Evolutionary conservation across 805 yeast genomes (phyloP), one percentile per base, ranked within the genome.

Genomic region (Saturnispora saitoi): DNA sequence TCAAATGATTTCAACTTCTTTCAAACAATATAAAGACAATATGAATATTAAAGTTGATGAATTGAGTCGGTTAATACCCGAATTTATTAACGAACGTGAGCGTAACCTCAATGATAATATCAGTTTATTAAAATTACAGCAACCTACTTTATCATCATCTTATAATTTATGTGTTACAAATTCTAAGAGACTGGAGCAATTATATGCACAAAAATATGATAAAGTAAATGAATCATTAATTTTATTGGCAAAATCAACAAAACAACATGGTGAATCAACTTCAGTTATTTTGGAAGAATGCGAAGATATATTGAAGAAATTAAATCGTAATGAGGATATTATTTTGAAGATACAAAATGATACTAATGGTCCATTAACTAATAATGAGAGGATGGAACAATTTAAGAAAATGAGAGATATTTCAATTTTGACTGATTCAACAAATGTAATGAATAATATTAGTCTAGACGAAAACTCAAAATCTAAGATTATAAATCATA

Each of bases 1-100:
- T 59, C 83, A 81, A 53, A 73, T 81, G 0, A 59, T 83, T 28
- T 64, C 77, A 24, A 67, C 70, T 2, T 66, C 78, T 4, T 82
- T 78, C 52, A 65, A 65, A 43, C 60, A 78, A 49, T 79, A 76
- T 59, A 76, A 77, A 55, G 63, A 58, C 14, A 73, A 73, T 49
- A 77, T 76, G 54, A 69, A 64, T 45, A 57, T 62, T 39, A 78
- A 79, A 57, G 53, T 81, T 11, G 54, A 56, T 8, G 59, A 58
- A 4, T 55, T 80, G 43, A 64, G 70, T 30, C 52, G 58, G 0
- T 62, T 65, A 51, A 61, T 79, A 34, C 64, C 66, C 9, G 49
- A 54, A 1, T 73, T 68, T 53, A 67, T 76, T 38, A 51, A 53
- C 14, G 68, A 65, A 6, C 66, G 69, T 47, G 59, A 64, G n/a